These are phyloP conservation scores for Polyporus arcularius DNA, from an alignment of 768 basidiomycete species.

Conservation along the genomic window DNA sequence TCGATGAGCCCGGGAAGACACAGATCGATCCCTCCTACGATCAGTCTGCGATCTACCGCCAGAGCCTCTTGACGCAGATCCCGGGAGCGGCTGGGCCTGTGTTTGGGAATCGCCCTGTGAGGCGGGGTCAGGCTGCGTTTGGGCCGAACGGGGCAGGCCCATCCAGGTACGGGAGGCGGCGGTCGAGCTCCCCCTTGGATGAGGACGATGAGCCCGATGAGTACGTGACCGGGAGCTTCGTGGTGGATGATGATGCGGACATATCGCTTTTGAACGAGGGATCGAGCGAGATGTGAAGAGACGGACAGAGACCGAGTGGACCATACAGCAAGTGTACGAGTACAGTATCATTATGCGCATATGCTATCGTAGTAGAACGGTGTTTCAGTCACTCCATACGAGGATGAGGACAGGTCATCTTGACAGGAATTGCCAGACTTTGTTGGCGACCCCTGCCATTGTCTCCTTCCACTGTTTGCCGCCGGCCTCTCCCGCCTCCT, in stretches of 20 bases:
- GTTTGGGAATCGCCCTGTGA: constrained; percentile 55
- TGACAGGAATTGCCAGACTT: constrained; percentile 31
- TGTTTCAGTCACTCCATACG: background rate
- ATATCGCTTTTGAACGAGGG: constrained; percentile 41
- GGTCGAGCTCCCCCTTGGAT: constrained; percentile 62
- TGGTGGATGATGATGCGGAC: constrained; percentile 78
- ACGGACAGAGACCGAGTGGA: background rate
- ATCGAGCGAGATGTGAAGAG: constrained; percentile 7
- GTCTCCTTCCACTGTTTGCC: constrained; percentile 26
- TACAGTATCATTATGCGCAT: background rate
- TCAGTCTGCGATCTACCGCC: constrained; percentile 68
- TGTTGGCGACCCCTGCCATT: constrained; percentile 32
- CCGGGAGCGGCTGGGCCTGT: constrained; percentile 45
- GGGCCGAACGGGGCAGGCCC: constrained; percentile 32
- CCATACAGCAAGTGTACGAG: background rate
- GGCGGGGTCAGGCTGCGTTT: constrained; percentile 30
- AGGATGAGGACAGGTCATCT: background rate
- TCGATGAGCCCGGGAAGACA: constrained; percentile 63
- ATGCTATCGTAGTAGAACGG: background rate
- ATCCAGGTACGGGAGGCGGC: constrained; percentile 29
- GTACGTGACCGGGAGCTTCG: constrained; percentile 76
- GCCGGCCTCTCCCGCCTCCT: constrained; percentile 1
- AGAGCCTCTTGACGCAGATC: constrained; percentile 72
- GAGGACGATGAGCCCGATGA: constrained; percentile 55
- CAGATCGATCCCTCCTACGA: constrained; percentile 74